Evolutionary conservation across 179 eudicot genomes (phyloP), one percentile per base, ranked within the genome.

Genomic region (Amaranthus tricolor): DNA sequence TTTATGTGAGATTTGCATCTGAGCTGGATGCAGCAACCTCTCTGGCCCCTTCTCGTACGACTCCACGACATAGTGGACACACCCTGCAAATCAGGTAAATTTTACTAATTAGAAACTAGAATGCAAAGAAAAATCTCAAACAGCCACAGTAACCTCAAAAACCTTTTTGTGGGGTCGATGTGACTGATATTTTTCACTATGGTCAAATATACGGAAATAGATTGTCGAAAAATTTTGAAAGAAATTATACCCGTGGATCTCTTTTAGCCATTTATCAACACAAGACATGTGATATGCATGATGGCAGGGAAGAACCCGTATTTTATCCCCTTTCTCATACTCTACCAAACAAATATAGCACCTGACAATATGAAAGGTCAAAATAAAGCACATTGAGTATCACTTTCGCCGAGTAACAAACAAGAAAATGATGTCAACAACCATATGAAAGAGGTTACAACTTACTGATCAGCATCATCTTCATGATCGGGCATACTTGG

Each of bases 241-340:
- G 48, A 31, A 50, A 70, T 53, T 16, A n/a, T 88, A 93, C 97
- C 97, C 91, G 45, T 93, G 97, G 55, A 93, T 84, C 84, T 93
- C 96, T 85, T 89, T 93, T 52, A 93, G 94, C 97, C 97, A 93
- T 81, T 91, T 91, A 81, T 93, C 97, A 48, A 93, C 89, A 65
- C 96, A 93, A 51, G 85, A 49, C 87, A 85, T 62, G 81, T 93
- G 97, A 76, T 79, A 91, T 78, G 86, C 92, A 69, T 93, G 97
- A 51, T 80, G 84, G 82, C 97, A 92, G 6, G 96, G 97, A 66
- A 91, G 92, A 53, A 89, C 80, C 74, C 96, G 85, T 71, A 93
- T 86, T 78, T 84, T 77, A 70, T 91, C 94, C 49, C 85, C 91
- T 62, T 81, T 84, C 74, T 86, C 92, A 19, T 91, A 93, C 79